Conservation (phyloP, 2,329 filamentous ascomycete species). For the Fusarium globosum region DNA sequence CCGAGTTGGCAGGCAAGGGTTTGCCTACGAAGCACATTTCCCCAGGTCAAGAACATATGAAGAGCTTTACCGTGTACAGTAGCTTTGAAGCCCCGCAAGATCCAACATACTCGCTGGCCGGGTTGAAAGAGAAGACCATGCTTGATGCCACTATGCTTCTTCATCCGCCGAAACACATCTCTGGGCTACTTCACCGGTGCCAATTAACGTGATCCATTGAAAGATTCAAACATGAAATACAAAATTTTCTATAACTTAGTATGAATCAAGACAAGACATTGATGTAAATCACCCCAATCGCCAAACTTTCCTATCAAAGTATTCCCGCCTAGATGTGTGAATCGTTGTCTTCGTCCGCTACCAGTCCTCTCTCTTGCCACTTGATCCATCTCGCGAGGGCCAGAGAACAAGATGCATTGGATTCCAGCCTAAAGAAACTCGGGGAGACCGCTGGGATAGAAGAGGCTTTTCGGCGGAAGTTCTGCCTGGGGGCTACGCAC, state of each 20-base stretch:
- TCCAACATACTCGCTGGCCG: not conserved
- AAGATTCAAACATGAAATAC: conserved; percentile 13
- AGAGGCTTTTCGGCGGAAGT: conserved; percentile 28
- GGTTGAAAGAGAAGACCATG: not conserved
- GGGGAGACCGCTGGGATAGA: conserved; percentile 26
- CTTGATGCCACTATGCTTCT: not conserved
- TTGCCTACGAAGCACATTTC: not conserved
- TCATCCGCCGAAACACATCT: not conserved
- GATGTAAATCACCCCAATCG: conserved; percentile 62
- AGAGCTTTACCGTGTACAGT: not conserved
- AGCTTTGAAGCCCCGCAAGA: not conserved
- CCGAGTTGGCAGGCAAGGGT: not conserved
- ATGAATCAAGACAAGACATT: conserved; percentile 46
- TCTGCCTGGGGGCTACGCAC: conserved; percentile 18
- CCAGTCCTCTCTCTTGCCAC: conserved; percentile 14
- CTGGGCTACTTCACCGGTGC: not conserved
- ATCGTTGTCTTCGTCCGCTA: conserved; percentile 47
- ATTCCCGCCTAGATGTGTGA: conserved; percentile 53
- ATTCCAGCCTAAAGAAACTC: conserved; percentile 36
- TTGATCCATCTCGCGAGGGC: conserved; percentile 32
- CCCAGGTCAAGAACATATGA: not conserved
- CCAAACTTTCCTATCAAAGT: conserved; percentile 62
- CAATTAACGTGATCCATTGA: not conserved
- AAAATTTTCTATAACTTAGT: conserved; percentile 33
- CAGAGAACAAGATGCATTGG: conserved; percentile 45